phyloP scores from a whole-genome alignment of 2,329 filamentous ascomycete genomes.

The Neocatenulostroma microsporum region DNA sequence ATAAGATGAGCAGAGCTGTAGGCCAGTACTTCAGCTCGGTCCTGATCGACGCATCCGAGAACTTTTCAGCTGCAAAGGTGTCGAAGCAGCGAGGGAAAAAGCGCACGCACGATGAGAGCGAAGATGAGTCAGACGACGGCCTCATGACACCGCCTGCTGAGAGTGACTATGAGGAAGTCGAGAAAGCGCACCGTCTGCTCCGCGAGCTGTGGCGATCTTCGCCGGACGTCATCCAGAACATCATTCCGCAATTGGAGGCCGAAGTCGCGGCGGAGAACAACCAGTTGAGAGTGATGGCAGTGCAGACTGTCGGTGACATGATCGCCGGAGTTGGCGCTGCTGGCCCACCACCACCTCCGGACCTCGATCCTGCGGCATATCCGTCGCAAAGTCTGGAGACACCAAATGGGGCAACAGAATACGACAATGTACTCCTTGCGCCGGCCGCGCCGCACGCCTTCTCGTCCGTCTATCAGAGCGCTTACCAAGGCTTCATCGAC shows the following conservation, averaged over 20 bases:
- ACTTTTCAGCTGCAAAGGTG: slow-evolving; percentile 17
- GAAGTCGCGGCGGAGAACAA: slow-evolving; percentile 87
- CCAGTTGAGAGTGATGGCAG: slow-evolving; percentile 76
- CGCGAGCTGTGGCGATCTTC: slow-evolving; percentile 91
- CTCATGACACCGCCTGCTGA: slow-evolving; percentile 53
- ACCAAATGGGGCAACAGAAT: slow-evolving; percentile 34
- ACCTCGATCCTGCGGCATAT: slow-evolving; percentile 74
- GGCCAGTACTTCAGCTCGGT: slow-evolving; percentile 97
- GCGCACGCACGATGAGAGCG: slow-evolving; percentile 33
- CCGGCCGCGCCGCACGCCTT: slow-evolving; percentile 87
- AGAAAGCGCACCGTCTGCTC: slow-evolving; percentile 81
- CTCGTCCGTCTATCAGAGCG: slow-evolving; percentile 66
- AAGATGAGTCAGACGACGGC: slow-evolving; percentile 37
- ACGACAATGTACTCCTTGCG: slow-evolving; percentile 60
- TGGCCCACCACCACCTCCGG: slow-evolving; percentile 65
- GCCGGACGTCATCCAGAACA: slow-evolving; percentile 80
- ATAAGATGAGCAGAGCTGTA: slow-evolving; percentile 91
- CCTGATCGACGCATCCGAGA: slow-evolving; percentile 68
- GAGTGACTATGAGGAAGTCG: slow-evolving; percentile 76
- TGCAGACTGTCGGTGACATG: slow-evolving; percentile 91
- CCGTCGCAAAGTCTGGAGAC: slow-evolving; percentile 56
- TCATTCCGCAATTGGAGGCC: slow-evolving; percentile 86
- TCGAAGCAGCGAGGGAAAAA: slow-evolving; percentile 45
- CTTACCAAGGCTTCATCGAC: slow-evolving; percentile 78
- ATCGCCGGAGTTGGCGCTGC: slow-evolving; percentile 88